Conservation (phyloP, 305 asterid genomes). For the Fraxinus sp. region DNA sequence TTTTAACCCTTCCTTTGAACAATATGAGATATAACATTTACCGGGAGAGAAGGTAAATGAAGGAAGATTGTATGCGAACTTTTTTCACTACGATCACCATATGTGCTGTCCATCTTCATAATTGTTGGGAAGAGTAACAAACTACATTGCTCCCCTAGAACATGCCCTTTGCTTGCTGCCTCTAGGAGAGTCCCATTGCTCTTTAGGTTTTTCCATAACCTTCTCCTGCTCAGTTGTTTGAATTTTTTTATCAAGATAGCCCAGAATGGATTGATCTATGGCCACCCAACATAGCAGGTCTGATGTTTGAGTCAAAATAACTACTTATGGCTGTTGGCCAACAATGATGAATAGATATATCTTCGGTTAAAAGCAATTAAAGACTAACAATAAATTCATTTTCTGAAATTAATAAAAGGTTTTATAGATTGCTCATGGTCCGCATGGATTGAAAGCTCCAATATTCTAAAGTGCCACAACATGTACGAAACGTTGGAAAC, state of each 20-base stretch:
- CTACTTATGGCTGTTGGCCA: background rate
- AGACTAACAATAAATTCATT: background rate
- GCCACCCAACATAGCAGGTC: background rate
- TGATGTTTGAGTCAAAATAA: background rate
- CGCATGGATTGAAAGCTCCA: background rate
- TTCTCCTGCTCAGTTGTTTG: constrained; percentile 6
- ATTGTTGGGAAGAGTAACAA: constrained; percentile 6
- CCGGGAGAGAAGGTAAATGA: background rate
- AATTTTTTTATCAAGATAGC: background rate
- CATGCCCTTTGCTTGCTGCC: background rate
- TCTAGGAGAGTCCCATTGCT: background rate
- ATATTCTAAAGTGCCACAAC: background rate
- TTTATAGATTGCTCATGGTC: background rate
- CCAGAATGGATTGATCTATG: background rate
- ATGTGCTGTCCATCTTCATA: background rate
- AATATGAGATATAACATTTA: background rate
- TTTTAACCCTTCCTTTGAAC: background rate
- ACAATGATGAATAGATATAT: background rate
- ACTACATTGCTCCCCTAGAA: background rate
- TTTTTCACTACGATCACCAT: background rate
- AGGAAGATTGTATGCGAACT: background rate
- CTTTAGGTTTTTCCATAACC: background rate
- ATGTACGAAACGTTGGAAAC: background rate
- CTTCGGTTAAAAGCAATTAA: background rate
- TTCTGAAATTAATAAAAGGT: background rate